These are phyloP conservation scores for Russula ochroleuca DNA, from an alignment of 768 basidiomycete genomes.

Conservation along the genomic window DNA sequence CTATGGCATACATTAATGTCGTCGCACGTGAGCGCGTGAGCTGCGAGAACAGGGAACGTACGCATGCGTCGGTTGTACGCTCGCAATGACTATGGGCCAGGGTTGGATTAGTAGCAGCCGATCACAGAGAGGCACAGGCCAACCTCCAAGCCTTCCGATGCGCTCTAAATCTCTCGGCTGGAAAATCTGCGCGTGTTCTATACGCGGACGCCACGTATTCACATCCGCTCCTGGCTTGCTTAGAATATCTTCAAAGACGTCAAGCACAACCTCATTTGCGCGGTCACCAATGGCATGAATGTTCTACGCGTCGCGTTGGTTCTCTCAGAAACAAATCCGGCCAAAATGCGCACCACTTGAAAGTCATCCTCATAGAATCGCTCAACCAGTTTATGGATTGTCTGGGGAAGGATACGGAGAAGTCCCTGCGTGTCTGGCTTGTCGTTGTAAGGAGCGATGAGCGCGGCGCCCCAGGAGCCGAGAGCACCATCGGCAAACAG, in stretches of 20 bases:
- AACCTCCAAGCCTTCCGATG: conserved; percentile 69
- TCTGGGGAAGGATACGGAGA: conserved; percentile 54
- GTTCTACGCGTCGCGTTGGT: conserved; percentile 47
- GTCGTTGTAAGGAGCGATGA: conserved; percentile 81
- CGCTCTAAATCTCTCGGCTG: conserved; percentile 62
- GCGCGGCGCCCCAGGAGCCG: conserved; percentile 88
- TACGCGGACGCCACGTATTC: conserved; percentile 60
- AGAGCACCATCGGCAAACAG: conserved; percentile 83
- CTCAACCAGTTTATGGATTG: conserved; percentile 50
- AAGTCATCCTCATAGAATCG: conserved; percentile 69
- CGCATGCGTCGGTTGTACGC: conserved; percentile 92
- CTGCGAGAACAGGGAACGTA: conserved; percentile 40
- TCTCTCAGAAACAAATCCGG: background rate
- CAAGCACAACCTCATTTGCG: conserved; percentile 77
- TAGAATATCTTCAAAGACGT: conserved; percentile 68
- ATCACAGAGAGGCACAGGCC: conserved; percentile 28
- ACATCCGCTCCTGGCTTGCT: conserved; percentile 34
- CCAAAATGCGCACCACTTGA: conserved; percentile 62
- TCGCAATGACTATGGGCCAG: conserved; percentile 70
- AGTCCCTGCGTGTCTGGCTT: conserved; percentile 67
- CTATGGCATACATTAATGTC: conserved; percentile 34
- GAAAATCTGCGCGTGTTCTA: conserved; percentile 94
- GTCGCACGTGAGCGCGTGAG: background rate
- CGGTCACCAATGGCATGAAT: conserved; percentile 87
- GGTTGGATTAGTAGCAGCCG: background rate